Base-by-base conservation (phyloP, 768 basidiomycete species). In the Termitomyces sp. region DNA sequence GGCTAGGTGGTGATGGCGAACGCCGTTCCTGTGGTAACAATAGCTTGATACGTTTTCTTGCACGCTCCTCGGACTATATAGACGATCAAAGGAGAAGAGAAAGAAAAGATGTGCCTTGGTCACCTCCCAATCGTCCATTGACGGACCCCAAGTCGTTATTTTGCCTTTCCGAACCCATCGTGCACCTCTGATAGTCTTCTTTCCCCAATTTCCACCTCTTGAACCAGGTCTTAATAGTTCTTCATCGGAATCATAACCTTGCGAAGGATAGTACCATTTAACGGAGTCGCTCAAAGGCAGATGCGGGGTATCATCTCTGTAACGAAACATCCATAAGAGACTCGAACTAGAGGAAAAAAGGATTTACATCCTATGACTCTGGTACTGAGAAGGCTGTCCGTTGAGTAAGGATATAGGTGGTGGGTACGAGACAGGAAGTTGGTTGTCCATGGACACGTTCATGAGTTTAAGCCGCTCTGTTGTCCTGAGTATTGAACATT, bases 41-140 rank as follows among this genome's bases (percentile, higher is more conserved):
- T 40, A 82, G 72, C 65, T 82, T 87, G 46, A 94, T 73, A 21
- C 91, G 85, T 71, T 91, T 91, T 61, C 91, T 79, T 38, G 91
- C 89, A 54, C 87, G 84, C 61, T 92, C 88, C 69, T 94, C 91
- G 28, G 84, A 79, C 91, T 92, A 67, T 47, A 10, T 10, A 52
- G 35, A 64, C 49, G 52, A 62, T 56, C 53, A 59, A 60, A 53
- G 50, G 41, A 49, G 50, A 53, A 55, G 38, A 53, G 37, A 33
- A 15, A 37, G 26, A 53, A 43, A 58, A 42, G 43, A 45, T 30
- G 23, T 49, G 9, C 35, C 45, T 15, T 15, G 66, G 77, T 60
- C 65, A 89, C 91, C 83, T 93, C 90, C 86, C 89, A 91, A 57
- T 93, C 90, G 37, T 90, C 90, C 75, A 85, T 82, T 48, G 81